Evolutionary conservation across 1,284 basidiomycete genomes (phyloP), one percentile per base, ranked within the genome.

Genomic region (Pterula multifida): DNA sequence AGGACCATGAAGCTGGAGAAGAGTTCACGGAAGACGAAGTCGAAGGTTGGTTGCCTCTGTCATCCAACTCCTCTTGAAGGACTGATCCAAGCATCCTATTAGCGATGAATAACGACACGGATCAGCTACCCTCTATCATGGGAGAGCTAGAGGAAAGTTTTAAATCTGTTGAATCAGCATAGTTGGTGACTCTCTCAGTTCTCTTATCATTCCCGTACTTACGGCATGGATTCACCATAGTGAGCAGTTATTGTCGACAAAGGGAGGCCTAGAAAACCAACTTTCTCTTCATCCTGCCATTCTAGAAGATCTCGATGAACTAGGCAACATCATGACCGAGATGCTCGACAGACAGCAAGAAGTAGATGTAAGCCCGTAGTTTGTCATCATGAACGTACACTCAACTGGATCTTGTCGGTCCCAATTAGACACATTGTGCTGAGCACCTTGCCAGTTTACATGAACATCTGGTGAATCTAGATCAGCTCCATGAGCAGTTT

Each of bases 81-180:
- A 17, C 36, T 51, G 47, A 47, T 9, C 50, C 3, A 23, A 24
- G 28, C 3, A 22, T 52, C 19, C 19, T 28, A 49, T 3, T 44
- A 87, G 86, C 76, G 19, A 87, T 90, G 79, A 78, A 81, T 55
- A 71, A 81, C 44, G 86, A 90, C 60, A 84, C 80, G 1, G 73
- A 83, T 17, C 83, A 88, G 58, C 68, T 90, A 3, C 81, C 82
- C 4, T 68, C 72, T 2, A 85, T 90, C 49, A 76, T 90, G 62
- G 61, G 66, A 1, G 86, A 89, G 55, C 63, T 90, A 36, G 81
- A 88, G 55, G 74, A 76, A 42, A 70, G 71, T 52, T 67, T 75
- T 15, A 56, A 58, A 17, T 61, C 67, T 2, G 76, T 88, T 42
- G 68, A 79, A 46, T 62, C 61, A 4, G 68, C 72, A 36, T 70